Evolutionary conservation across 139 green algal species (phyloP).

Genomic region (Coelastrella sp.): DNA sequence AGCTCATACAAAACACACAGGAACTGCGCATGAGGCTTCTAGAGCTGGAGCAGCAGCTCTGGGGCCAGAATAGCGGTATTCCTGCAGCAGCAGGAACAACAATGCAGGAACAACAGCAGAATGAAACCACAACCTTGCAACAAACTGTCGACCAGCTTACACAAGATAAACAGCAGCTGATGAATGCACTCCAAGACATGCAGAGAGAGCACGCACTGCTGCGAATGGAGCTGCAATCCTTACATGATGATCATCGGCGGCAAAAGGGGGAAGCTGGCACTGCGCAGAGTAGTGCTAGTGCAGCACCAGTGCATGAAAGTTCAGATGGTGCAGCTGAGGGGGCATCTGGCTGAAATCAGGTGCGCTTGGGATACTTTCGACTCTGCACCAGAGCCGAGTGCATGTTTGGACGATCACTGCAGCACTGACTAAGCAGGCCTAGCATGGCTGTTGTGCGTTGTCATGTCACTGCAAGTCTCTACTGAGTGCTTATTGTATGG

Average conservation of each 20-base stretch:
- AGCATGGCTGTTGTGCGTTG: too few relatives aligned
- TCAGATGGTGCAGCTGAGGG: slow-evolving; percentile 34
- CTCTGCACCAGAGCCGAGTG: too few relatives aligned
- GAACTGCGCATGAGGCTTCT: slow-evolving; percentile 24
- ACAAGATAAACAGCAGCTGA: slow-evolving; percentile 40
- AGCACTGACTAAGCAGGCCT: too few relatives aligned
- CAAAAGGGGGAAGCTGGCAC: too few relatives aligned
- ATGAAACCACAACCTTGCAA: neutral
- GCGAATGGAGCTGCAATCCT: slow-evolving; percentile 20
- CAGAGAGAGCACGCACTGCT: slow-evolving; percentile 39
- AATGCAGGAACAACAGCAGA: neutral
- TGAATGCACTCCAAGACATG: slow-evolving; percentile 20
- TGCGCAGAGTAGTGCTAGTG: neutral
- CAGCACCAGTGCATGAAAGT: neutral
- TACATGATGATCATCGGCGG: neutral
- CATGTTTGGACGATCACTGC: too few relatives aligned
- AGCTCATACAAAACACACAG: slow-evolving; percentile 15
- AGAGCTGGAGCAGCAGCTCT: slow-evolving; percentile 34
- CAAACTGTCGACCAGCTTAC: neutral
- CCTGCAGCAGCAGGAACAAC: neutral
- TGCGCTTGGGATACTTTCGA: neutral
- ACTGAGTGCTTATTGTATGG: too few relatives aligned
- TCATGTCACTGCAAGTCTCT: too few relatives aligned
- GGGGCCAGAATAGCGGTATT: neutral
- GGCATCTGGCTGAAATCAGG: slow-evolving; percentile 8